phyloP scores from a whole-genome alignment of 164 flowering plant genomes.

The Cinnamomum chago region DNA sequence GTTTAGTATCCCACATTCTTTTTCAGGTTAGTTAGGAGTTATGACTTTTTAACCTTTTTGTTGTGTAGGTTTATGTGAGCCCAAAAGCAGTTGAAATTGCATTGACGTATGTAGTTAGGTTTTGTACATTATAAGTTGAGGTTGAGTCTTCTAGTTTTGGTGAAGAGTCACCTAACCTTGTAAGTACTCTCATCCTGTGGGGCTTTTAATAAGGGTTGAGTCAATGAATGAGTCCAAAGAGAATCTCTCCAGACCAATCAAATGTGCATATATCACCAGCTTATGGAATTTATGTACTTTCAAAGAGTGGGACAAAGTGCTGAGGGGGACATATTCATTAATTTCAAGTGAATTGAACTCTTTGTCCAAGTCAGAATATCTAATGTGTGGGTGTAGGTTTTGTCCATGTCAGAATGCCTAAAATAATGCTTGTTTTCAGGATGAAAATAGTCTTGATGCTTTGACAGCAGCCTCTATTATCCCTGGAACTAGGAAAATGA shows the following conservation, averaged over 20 bases:
- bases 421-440: not conserved
- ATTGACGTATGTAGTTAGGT: not conserved
- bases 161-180: not conserved
- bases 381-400: not conserved
- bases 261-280: not conserved
- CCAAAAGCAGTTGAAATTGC: not conserved
- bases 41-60: not conserved
- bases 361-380: not conserved
- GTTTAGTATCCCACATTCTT: no score
- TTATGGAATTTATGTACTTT: not conserved
- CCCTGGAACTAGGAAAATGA: not conserved
- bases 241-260: not conserved
- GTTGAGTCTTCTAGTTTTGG: not conserved
- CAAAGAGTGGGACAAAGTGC: not conserved
- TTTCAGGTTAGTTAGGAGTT: not conserved
- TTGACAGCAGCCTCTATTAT: not conserved
- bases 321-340: not conserved
- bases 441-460: not conserved
- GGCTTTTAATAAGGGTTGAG: not conserved
- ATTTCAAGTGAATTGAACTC: not conserved
- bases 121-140: not conserved
- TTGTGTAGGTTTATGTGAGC: not conserved
- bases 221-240: not conserved
- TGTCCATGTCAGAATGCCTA: not conserved
- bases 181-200: not conserved